Conservation (phyloP, 73 alveolate genomes). For the Breviolum minutum region DNA sequence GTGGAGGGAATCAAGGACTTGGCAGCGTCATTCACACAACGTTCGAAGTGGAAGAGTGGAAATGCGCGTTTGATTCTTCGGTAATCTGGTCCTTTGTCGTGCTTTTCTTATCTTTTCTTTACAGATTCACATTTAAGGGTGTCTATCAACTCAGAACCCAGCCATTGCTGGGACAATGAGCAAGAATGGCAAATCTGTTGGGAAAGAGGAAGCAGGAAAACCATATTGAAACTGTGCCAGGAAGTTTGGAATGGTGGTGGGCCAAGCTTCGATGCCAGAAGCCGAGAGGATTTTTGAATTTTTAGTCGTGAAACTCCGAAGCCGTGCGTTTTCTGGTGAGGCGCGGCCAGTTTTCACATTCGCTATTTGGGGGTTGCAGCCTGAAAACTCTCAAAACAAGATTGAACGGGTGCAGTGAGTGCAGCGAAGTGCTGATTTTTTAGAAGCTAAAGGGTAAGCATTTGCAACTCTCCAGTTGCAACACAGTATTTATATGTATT, state of each 20-base stretch:
- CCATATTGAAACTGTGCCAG: background rate
- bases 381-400: background rate
- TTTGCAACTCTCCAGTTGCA: background rate
- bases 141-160: too few species aligned
- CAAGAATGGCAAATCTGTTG: too few species aligned
- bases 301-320: background rate
- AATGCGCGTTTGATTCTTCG: too few species aligned
- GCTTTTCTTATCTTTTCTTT: too few species aligned
- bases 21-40: too few species aligned
- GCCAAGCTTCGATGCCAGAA: constrained; percentile 9
- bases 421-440: too few species aligned
- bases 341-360: constrained; percentile 44
- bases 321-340: background rate
- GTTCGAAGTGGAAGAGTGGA: too few species aligned
- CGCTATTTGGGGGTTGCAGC: constrained; percentile 68
- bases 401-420: too few species aligned
- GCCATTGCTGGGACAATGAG: too few species aligned
- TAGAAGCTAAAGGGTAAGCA: background rate
- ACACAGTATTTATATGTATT: background rate
- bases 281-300: background rate
- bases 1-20: too few species aligned
- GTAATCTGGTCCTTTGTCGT: too few species aligned
- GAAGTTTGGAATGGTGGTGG: constrained; percentile 91
- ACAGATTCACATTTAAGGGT: too few species aligned
- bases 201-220: background rate